A percentile compares a stretch with the other conserved stretches of the same genome.
Conservation (phyloP, 2,329 filamentous ascomycete genomes). For the Plectosphaerella sp. region DNA sequence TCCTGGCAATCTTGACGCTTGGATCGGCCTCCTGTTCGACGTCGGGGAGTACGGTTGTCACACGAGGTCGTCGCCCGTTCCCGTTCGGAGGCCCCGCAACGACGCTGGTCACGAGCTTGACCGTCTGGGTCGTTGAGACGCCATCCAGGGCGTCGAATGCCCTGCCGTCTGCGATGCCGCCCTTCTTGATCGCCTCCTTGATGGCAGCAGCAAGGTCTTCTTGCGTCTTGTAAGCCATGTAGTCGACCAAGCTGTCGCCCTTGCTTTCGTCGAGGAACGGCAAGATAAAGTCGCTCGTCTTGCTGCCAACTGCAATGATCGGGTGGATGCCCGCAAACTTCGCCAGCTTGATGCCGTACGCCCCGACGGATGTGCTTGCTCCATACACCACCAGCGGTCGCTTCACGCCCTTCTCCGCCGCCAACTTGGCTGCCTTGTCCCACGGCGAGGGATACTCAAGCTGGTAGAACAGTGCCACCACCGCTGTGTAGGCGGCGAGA, state of each 20-base stretch:
- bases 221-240: constrained; percentile 10
- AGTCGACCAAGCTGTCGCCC: constrained; percentile 13
- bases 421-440: constrained; percentile 23
- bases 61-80: constrained; percentile 7
- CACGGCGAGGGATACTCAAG: constrained; percentile 46
- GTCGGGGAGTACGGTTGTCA: constrained; percentile 11
- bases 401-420: not conserved
- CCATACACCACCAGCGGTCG: constrained; percentile 40
- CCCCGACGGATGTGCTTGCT: constrained; percentile 45
- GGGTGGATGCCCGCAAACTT: constrained; percentile 47
- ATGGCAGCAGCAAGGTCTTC: constrained; percentile 10
- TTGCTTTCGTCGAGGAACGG: constrained; percentile 3
- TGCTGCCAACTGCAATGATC: constrained; percentile 53
- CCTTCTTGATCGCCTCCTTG: constrained; percentile 6
- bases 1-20: constrained; percentile 8
- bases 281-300: constrained; percentile 15
- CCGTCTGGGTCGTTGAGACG: constrained; percentile 11
- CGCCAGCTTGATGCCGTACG: constrained; percentile 52
- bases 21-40: constrained; percentile 5
- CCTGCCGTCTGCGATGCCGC: constrained; percentile 3
- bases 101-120: constrained; percentile 8
- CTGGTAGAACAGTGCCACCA: constrained; percentile 41
- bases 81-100: constrained; percentile 9
- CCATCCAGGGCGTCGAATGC: constrained; percentile 10
- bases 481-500: constrained; percentile 50